Evolutionary conservation across 352 stramenopile species (phyloP).

Genomic region (Phytopythium litorale): DNA sequence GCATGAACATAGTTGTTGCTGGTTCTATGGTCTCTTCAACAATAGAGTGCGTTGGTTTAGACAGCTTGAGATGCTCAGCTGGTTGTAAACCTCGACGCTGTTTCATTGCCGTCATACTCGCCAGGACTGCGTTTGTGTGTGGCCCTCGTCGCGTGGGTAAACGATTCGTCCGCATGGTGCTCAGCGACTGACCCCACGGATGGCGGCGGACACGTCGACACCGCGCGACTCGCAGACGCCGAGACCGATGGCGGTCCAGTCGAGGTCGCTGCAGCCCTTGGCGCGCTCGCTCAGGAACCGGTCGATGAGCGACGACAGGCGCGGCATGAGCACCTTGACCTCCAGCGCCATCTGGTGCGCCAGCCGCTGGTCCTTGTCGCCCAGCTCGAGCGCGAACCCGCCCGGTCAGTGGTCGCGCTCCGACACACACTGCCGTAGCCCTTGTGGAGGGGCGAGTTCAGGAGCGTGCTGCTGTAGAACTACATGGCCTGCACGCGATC

Average conservation of each 20-base stretch:
- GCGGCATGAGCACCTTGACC: slow-evolving; percentile 64
- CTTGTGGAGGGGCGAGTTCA: slow-evolving; percentile 80
- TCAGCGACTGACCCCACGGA: no score
- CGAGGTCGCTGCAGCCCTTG: slow-evolving; percentile 54
- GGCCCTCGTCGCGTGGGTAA: no score
- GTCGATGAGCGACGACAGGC: slow-evolving; percentile 69
- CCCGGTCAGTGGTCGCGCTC: slow-evolving; percentile 65
- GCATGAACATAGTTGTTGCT: no score
- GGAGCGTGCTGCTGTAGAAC: slow-evolving; percentile 77
- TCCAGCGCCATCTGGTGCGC: slow-evolving; percentile 53
- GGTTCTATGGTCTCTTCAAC: no score
- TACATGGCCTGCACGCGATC: slow-evolving; percentile 70
- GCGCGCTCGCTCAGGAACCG: slow-evolving; percentile 59
- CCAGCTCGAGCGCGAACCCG: slow-evolving; percentile 68
- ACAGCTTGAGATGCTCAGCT: no score
- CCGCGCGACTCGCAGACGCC: slow-evolving; percentile 52
- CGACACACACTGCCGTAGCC: slow-evolving; percentile 76
- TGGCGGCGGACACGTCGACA: slow-evolving; percentile 43
- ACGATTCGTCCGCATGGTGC: no score
- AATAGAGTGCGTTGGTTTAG: no score
- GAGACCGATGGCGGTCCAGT: slow-evolving; percentile 76
- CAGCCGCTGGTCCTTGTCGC: slow-evolving; percentile 70
- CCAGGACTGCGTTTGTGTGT: no score
- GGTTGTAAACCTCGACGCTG: no score
- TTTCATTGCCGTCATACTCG: no score